Conservation (phyloP, 768 basidiomycete genomes). For the Kwoniella botswanensis region DNA sequence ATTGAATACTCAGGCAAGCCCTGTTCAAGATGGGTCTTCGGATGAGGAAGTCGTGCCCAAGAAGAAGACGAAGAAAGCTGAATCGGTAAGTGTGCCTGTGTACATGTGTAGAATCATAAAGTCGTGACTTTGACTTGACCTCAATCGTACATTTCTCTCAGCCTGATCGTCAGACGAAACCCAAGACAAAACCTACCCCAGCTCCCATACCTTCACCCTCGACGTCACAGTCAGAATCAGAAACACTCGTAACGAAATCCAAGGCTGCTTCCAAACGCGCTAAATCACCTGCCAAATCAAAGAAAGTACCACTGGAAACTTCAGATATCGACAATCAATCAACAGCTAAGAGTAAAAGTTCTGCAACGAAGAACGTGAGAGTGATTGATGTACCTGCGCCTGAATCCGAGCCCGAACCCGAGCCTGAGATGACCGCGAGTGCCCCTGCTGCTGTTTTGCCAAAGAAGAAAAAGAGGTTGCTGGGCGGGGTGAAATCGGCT, state of each 20-base stretch:
- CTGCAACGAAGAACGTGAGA: slow-evolving; percentile 13
- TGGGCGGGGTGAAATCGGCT: slow-evolving; percentile 38
- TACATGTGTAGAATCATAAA: no score
- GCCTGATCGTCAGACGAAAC: slow-evolving; percentile 8
- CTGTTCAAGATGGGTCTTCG: slow-evolving; percentile 26
- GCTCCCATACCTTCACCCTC: not conserved
- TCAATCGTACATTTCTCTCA: not conserved
- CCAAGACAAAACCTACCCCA: slow-evolving; percentile 11
- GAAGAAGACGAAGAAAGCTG: slow-evolving; percentile 31
- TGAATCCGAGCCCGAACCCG: slow-evolving; percentile 1
- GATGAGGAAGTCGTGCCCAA: slow-evolving; percentile 27
- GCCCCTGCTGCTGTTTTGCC: slow-evolving; percentile 10
- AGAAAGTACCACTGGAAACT: slow-evolving; percentile 23
- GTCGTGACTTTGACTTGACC: no score
- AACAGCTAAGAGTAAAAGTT: slow-evolving; percentile 5
- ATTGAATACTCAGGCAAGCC: slow-evolving; percentile 12
- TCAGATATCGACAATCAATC: slow-evolving; percentile 22
- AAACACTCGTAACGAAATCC: slow-evolving; percentile 5
- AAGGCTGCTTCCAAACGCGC: slow-evolving; percentile 11
- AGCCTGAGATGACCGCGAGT: not conserved
- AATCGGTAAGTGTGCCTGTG: slow-evolving; percentile 12
- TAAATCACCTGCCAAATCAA: slow-evolving; percentile 28
- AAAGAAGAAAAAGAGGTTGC: slow-evolving; percentile 54
- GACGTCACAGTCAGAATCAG: slow-evolving; percentile 20
- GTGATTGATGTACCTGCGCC: slow-evolving; percentile 12